Conservation (phyloP, 2,329 filamentous ascomycete genomes). For the Beauveria pseudobassiana region DNA sequence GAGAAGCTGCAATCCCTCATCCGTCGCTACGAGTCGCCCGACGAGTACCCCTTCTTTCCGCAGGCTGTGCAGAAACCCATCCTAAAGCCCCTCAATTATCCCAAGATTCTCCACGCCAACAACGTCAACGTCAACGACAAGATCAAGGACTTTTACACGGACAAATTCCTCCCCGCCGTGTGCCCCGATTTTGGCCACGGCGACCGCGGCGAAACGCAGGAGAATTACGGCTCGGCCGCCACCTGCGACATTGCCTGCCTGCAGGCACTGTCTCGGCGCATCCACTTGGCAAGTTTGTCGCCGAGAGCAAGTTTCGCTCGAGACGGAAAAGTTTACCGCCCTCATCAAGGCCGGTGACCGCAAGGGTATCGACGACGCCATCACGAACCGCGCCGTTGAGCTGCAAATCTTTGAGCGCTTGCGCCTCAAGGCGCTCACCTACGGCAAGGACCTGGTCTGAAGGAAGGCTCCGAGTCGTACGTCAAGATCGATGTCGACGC, state of each 20-base stretch:
- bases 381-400: slow-evolving; percentile 85
- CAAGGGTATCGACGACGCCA: slow-evolving; percentile 76
- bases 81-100: slow-evolving; percentile 82
- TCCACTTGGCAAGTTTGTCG: slow-evolving; percentile 98
- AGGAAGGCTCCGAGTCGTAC: slow-evolving; percentile 43
- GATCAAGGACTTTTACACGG: slow-evolving; percentile 79
- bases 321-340: slow-evolving; percentile 70
- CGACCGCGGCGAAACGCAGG: slow-evolving; percentile 76
- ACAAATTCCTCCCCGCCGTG: slow-evolving; percentile 73
- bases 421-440: slow-evolving; percentile 82
- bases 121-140: slow-evolving; percentile 82
- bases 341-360: slow-evolving; percentile 78
- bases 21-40: slow-evolving; percentile 88
- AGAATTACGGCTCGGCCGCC: slow-evolving; percentile 92
- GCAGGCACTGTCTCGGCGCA: slow-evolving; percentile 80
- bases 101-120: slow-evolving; percentile 79
- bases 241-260: slow-evolving; percentile 86
- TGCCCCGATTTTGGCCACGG: slow-evolving; percentile 70
- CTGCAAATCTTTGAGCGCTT: slow-evolving; percentile 83
- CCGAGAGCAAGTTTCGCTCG: slow-evolving; percentile 86
- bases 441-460: slow-evolving; percentile 76
- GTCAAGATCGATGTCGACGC: slow-evolving; percentile 89
- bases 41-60: slow-evolving; percentile 97
- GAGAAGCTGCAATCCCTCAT: slow-evolving; percentile 88
- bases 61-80: slow-evolving; percentile 71